phyloP scores from a whole-genome alignment of 371 early-diverging fungal species.

The Mucor irregularis region DNA sequence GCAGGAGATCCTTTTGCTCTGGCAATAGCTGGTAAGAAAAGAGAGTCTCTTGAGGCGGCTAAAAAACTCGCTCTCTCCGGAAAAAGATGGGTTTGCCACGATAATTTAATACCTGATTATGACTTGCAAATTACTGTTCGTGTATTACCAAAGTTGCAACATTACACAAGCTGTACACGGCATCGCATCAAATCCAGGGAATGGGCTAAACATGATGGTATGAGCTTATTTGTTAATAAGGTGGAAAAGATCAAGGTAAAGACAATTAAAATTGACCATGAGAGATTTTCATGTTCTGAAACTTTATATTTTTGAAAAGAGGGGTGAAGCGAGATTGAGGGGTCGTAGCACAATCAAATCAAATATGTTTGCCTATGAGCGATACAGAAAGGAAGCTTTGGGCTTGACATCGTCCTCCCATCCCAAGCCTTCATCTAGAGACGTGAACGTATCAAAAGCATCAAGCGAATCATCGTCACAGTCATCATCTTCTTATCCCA shows the following conservation, averaged over 20 bases:
- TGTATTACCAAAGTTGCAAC: conserved; percentile 69
- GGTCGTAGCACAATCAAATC: conserved; percentile 26
- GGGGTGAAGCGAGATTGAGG: conserved; percentile 28
- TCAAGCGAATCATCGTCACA: neutral
- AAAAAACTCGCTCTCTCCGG: conserved; percentile 21
- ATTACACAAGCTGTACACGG: conserved; percentile 68
- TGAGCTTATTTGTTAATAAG: conserved; percentile 70
- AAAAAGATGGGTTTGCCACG: conserved; percentile 15
- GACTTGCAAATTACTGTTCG: conserved; percentile 76
- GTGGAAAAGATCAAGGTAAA: conserved; percentile 48
- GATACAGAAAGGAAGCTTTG: conserved; percentile 24
- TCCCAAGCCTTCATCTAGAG: neutral
- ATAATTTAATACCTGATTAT: conserved; percentile 32
- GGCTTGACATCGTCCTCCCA: neutral
- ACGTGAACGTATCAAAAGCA: neutral
- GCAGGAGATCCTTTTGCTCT: conserved; percentile 30
- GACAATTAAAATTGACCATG: neutral
- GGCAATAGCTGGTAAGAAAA: conserved; percentile 28
- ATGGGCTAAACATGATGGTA: conserved; percentile 80
- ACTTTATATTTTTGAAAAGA: neutral
- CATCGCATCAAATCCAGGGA: conserved; percentile 66
- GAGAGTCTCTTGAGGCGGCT: conserved; percentile 21
- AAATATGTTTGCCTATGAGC: conserved; percentile 26
- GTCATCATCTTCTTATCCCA: too few species aligned
- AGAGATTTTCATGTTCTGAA: neutral